These are phyloP conservation scores for Blastobotrys mokoenaii DNA, from an alignment of 805 yeast species.

Conservation along the genomic window DNA sequence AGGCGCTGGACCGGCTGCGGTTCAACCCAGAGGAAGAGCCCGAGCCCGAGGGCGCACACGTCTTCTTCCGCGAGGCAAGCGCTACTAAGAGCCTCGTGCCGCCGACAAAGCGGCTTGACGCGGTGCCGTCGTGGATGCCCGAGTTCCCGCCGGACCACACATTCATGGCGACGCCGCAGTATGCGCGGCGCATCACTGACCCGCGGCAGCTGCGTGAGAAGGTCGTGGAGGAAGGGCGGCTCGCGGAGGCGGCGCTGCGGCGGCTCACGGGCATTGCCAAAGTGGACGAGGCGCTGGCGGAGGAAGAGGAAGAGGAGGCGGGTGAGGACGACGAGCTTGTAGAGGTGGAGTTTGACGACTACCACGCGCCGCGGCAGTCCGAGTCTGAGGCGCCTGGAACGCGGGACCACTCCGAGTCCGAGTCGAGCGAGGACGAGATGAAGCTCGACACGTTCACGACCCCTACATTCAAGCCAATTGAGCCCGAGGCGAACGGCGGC, in stretches of 20 bases:
- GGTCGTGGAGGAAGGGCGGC: conserved; percentile 70
- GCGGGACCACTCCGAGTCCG: neutral
- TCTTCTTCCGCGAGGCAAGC: conserved; percentile 45
- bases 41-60: conserved; percentile 36
- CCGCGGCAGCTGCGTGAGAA: conserved; percentile 62
- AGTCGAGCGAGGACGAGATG: conserved; percentile 1
- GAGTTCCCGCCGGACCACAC: conserved; percentile 92
- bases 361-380: neutral
- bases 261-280: conserved; percentile 35
- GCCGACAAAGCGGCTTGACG: conserved; percentile 31
- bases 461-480: conserved; percentile 1
- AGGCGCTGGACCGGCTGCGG: conserved; percentile 20
- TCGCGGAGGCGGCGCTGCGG: conserved; percentile 72
- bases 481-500: conserved; percentile 3
- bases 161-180: conserved; percentile 68
- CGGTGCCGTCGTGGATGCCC: conserved; percentile 74
- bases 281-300: conserved; percentile 12
- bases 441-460: too few species aligned
- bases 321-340: conserved; percentile 9
- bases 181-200: conserved; percentile 52
- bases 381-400: neutral
- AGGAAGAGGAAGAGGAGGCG: conserved; percentile 9
- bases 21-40: conserved; percentile 27
- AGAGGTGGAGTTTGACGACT: conserved; percentile 5
- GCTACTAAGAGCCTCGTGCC: conserved; percentile 52